These are phyloP conservation scores for Eimeria maxima DNA, from an alignment of 169 alveolate species.

Conservation along the genomic window DNA sequence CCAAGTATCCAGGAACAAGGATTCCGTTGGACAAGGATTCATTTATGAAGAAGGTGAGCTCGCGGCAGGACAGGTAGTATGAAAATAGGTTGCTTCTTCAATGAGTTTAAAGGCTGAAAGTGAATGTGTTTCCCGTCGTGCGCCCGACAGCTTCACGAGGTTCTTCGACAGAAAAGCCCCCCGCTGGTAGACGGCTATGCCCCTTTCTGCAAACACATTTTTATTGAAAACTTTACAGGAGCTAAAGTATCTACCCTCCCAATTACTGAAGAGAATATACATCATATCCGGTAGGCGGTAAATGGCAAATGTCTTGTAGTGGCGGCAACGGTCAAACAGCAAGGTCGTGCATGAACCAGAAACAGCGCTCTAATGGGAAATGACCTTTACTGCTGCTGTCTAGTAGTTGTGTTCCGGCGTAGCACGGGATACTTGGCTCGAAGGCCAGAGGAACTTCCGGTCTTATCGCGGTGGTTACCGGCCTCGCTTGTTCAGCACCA, in stretches of 20 bases:
- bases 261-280: slow-evolving; percentile 95
- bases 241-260: slow-evolving; percentile 93
- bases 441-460: slow-evolving; percentile 98
- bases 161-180: slow-evolving; percentile 81
- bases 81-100: not conserved
- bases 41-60: slow-evolving; percentile 69
- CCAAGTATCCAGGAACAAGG: slow-evolving; percentile 64
- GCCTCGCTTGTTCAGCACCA: slow-evolving; percentile 86
- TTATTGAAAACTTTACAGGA: slow-evolving; percentile 97
- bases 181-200: slow-evolving; percentile 97
- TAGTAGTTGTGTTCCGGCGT: not conserved
- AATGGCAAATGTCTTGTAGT: not conserved
- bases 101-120: not conserved
- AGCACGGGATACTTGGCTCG: slow-evolving; percentile 96
- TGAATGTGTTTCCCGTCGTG: not conserved
- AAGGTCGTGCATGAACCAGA: not conserved
- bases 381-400: not conserved
- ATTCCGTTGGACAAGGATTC: slow-evolving; percentile 47
- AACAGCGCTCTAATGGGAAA: not conserved
- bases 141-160: slow-evolving; percentile 79
- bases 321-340: not conserved
- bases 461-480: slow-evolving; percentile 97
- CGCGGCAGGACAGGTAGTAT: too few species aligned
- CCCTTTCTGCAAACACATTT: slow-evolving; percentile 98
- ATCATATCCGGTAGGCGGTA: slow-evolving; percentile 87